phyloP scores from a whole-genome alignment of 2,329 filamentous ascomycete species.

The Gaeumannomyces tritici region DNA sequence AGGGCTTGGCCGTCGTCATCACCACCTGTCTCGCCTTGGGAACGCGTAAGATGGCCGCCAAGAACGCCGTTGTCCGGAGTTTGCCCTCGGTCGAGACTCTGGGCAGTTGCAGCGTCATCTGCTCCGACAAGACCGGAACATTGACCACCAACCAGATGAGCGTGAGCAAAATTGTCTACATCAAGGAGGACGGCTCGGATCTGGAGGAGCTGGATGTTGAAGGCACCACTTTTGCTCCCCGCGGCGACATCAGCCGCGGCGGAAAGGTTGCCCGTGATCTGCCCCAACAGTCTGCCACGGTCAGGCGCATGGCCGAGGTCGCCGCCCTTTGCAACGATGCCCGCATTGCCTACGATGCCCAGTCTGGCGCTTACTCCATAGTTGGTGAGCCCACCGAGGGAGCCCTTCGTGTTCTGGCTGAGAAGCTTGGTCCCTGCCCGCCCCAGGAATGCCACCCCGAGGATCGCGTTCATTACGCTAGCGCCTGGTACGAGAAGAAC shows the following conservation, averaged over 20 bases:
- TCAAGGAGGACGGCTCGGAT: slow-evolving; percentile 62
- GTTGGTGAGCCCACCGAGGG: slow-evolving; percentile 95
- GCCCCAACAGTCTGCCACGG: slow-evolving; percentile 61
- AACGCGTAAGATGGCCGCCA: slow-evolving; percentile 96
- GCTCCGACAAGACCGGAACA: slow-evolving; percentile 98
- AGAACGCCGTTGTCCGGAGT: slow-evolving; percentile 94
- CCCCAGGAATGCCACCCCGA: slow-evolving; percentile 38
- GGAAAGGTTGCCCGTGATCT: slow-evolving; percentile 62
- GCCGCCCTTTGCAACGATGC: slow-evolving; percentile 83
- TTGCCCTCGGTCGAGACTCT: slow-evolving; percentile 95
- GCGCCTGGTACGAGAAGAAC: slow-evolving; percentile 71
- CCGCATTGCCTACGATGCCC: slow-evolving; percentile 69
- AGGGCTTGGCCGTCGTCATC: slow-evolving; percentile 95
- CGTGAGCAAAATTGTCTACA: slow-evolving; percentile 82
- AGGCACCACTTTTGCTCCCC: slow-evolving; percentile 84
- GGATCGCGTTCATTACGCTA: slow-evolving; percentile 70
- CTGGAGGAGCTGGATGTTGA: slow-evolving; percentile 84
- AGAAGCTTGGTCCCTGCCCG: slow-evolving; percentile 86
- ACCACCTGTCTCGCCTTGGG: slow-evolving; percentile 96
- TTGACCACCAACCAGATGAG: slow-evolving; percentile 99
- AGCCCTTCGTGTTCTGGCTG: slow-evolving; percentile 78
- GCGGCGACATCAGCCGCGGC: slow-evolving; percentile 60
- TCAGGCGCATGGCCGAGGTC: slow-evolving; percentile 67
- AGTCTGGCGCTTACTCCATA: slow-evolving; percentile 64
- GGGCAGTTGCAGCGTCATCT: slow-evolving; percentile 98